phyloP scores from a whole-genome alignment of 2,329 filamentous ascomycete genomes.

The Exophiala phaeomuriformis region DNA sequence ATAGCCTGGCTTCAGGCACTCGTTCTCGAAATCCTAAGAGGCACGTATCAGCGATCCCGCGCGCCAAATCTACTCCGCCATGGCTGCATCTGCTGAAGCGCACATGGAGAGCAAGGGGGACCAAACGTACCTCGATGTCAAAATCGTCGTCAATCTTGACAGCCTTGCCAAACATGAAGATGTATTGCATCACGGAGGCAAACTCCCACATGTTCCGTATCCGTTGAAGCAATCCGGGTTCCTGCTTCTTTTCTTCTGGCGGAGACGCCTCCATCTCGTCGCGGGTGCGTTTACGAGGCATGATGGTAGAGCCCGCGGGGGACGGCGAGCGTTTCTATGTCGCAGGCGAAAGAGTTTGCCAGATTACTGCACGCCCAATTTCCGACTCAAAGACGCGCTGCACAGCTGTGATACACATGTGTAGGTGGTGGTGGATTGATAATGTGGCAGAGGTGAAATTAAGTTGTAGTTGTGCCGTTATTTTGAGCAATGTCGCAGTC shows the following conservation, averaged over 20 bases:
- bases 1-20: slow-evolving; percentile 69
- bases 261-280: slow-evolving; percentile 50
- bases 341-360: not conserved
- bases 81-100: not conserved
- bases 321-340: not conserved
- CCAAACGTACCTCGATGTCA: slow-evolving; percentile 69
- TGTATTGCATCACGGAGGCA: slow-evolving; percentile 86
- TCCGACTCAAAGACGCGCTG: not conserved
- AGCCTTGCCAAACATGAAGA: slow-evolving; percentile 78
- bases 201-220: slow-evolving; percentile 94
- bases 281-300: slow-evolving; percentile 49
- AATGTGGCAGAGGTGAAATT: not conserved
- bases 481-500: slow-evolving; percentile 4
- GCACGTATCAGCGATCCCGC: slow-evolving; percentile 20
- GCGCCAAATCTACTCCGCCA: slow-evolving; percentile 19
- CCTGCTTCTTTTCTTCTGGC: slow-evolving; percentile 36
- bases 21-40: slow-evolving; percentile 71
- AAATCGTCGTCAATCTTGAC: slow-evolving; percentile 85
- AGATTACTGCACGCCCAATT: not conserved
- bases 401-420: not conserved
- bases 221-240: slow-evolving; percentile 49
- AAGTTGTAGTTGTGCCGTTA: not conserved
- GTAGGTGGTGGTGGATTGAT: slow-evolving; percentile 6
- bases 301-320: slow-evolving; percentile 13
- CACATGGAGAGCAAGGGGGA: not conserved